Percentiles rank a stretch among this genome's conserved stretches.
phyloP scores from a whole-genome alignment of 1,284 basidiomycete genomes.

The Cryptococcus sp. region DNA sequence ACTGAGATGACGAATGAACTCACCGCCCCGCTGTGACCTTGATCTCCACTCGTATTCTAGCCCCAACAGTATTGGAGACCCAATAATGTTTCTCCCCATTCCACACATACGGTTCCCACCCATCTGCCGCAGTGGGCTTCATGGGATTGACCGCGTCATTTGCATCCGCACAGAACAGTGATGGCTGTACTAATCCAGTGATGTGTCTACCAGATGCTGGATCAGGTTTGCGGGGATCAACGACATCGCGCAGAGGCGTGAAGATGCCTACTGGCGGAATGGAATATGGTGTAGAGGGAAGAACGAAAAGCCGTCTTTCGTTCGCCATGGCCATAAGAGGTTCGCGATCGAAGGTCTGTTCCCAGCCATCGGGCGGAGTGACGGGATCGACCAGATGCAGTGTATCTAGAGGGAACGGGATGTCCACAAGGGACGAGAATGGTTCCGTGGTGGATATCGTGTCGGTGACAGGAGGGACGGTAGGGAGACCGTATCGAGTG shows the following conservation, averaged over 20 bases:
- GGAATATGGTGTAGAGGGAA: slow-evolving; percentile 41
- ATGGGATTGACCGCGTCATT: slow-evolving; percentile 48
- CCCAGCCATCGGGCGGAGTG: slow-evolving; percentile 42
- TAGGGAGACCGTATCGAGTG: slow-evolving; percentile 38
- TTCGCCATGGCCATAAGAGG: slow-evolving; percentile 27
- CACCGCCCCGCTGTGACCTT: slow-evolving; percentile 47
- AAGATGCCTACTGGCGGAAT: slow-evolving; percentile 43
- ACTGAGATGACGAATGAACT: slow-evolving; percentile 13
- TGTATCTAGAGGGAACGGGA: slow-evolving; percentile 41
- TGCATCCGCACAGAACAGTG: slow-evolving; percentile 51
- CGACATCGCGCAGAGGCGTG: slow-evolving; percentile 43
- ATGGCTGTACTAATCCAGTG: slow-evolving; percentile 40
- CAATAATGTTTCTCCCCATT: slow-evolving; percentile 53
- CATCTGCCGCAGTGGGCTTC: slow-evolving; percentile 38
- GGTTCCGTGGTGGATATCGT: slow-evolving; percentile 38
- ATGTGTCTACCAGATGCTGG: slow-evolving; percentile 34
- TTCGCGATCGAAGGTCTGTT: slow-evolving; percentile 36
- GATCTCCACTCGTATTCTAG: slow-evolving; percentile 50
- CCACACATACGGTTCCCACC: slow-evolving; percentile 50
- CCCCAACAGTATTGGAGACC: slow-evolving; percentile 41
- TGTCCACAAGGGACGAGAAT: slow-evolving; percentile 37
- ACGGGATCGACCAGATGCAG: slow-evolving; percentile 30
- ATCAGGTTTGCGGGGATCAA: slow-evolving; percentile 36
- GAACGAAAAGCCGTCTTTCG: slow-evolving; percentile 43
- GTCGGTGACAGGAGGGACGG: slow-evolving; percentile 20